Evolutionary conservation across 306 rosid species (phyloP).

Genomic region (Crotalaria pallida): DNA sequence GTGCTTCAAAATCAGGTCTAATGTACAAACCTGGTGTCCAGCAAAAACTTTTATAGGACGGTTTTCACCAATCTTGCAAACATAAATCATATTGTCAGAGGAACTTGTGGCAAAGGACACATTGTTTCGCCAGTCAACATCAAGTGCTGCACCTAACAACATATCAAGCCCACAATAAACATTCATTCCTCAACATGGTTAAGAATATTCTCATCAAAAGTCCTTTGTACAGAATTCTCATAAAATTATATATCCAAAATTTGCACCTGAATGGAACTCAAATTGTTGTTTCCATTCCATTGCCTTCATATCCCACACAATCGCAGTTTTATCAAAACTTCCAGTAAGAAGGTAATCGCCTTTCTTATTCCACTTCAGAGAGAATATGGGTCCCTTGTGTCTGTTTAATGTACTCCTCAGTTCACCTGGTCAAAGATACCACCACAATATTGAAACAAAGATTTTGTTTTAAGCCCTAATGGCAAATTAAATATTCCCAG

Average conservation of each 20-base stretch:
- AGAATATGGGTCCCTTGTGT: conserved; percentile 91
- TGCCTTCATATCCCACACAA: conserved; percentile 91
- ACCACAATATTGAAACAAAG: conserved; percentile 1
- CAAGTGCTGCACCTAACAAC: conserved; percentile 83
- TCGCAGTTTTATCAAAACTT: conserved; percentile 90
- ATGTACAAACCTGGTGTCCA: conserved; percentile 77
- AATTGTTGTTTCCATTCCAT: conserved; percentile 91
- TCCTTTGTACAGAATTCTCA: not conserved
- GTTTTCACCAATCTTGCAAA: conserved; percentile 84
- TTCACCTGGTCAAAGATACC: conserved; percentile 56
- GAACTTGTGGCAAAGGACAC: conserved; percentile 89
- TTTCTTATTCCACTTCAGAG: conserved; percentile 92
- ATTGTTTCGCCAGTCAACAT: conserved; percentile 96
- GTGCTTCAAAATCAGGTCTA: not conserved
- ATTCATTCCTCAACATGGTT: not conserved
- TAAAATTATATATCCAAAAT: conserved; percentile 8
- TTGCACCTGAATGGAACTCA: conserved; percentile 80
- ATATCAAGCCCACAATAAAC: conserved; percentile 19
- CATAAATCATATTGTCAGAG: conserved; percentile 79
- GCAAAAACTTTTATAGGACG: conserved; percentile 69
- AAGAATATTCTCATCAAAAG: conserved; percentile 9
- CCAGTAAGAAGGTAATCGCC: conserved; percentile 96
- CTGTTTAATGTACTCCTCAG: conserved; percentile 69
- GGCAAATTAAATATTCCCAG: conserved; percentile 2
- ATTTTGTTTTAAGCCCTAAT: not conserved